Percentiles rank a stretch among this genome's conserved stretches.
Conservation (phyloP, 164 flowering plant genomes). For the Kalanchoe fedtschenkoi region DNA sequence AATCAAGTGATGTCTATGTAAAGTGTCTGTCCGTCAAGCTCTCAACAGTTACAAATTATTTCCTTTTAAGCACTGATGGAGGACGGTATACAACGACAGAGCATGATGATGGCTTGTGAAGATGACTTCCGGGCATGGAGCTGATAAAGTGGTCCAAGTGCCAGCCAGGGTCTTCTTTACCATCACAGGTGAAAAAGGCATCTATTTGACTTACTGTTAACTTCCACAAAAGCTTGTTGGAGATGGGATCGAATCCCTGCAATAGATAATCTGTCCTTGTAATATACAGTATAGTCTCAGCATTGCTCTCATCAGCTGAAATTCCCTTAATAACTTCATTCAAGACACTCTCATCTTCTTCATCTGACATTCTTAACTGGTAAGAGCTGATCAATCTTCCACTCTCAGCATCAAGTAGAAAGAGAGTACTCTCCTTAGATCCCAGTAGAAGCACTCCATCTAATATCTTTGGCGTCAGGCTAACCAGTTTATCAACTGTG, state of each 20-base stretch:
- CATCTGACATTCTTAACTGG: slow-evolving; percentile 7
- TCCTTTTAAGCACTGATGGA: not conserved
- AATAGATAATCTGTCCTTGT: slow-evolving; percentile 50
- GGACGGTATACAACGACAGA: slow-evolving; percentile 8
- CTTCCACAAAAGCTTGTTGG: slow-evolving; percentile 39
- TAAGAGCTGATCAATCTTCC: slow-evolving; percentile 31
- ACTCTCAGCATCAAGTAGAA: slow-evolving; percentile 40
- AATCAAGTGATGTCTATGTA: not conserved
- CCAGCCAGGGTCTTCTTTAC: slow-evolving; percentile 13
- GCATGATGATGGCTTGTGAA: slow-evolving; percentile 29
- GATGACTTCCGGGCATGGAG: slow-evolving; percentile 16
- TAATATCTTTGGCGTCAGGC: slow-evolving; percentile 27
- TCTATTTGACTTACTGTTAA: slow-evolving; percentile 36
- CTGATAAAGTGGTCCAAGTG: slow-evolving; percentile 2
- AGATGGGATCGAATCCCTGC: slow-evolving; percentile 18
- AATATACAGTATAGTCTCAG: slow-evolving; percentile 26
- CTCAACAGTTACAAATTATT: not conserved
- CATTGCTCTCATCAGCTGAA: slow-evolving; percentile 12
- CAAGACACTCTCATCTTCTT: slow-evolving; percentile 12
- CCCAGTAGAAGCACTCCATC: slow-evolving; percentile 39
- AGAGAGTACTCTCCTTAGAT: slow-evolving; percentile 41
- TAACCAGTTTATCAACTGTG: slow-evolving; percentile 9
- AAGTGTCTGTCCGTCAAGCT: not conserved
- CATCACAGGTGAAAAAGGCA: slow-evolving; percentile 37
- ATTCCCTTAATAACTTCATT: slow-evolving; percentile 14